These are phyloP conservation scores for Penicillium sp. DNA, from an alignment of 2,329 filamentous ascomycete genomes.

Conservation along the genomic window DNA sequence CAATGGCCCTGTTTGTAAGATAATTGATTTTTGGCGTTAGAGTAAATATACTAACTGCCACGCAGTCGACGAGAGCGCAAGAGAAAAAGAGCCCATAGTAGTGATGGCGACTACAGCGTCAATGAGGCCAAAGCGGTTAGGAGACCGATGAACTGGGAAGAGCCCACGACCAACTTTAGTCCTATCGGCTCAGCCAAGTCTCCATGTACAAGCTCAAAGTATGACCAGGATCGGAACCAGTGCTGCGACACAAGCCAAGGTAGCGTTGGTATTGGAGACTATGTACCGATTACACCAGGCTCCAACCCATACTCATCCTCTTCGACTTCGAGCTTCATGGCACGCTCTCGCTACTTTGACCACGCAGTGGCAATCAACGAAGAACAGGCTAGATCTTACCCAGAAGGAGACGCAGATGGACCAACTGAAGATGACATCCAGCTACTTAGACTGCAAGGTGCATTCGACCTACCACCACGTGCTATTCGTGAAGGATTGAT, in stretches of 20 bases:
- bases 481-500: slow-evolving; percentile 28
- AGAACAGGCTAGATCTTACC: slow-evolving; percentile 25
- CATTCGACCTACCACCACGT: slow-evolving; percentile 27
- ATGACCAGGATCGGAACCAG: neutral
- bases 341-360: slow-evolving; percentile 28
- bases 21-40: neutral
- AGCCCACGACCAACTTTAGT: neutral
- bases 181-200: neutral
- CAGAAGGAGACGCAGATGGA: slow-evolving; percentile 19
- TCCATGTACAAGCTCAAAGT: neutral
- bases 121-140: neutral
- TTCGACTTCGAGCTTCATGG: slow-evolving; percentile 25
- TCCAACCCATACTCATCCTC: slow-evolving; percentile 17
- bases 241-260: neutral
- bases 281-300: neutral
- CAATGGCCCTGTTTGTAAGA: slow-evolving; percentile 28
- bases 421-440: slow-evolving; percentile 27
- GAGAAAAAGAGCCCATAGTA: slow-evolving; percentile 4
- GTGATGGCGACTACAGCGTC: neutral
- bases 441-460: slow-evolving; percentile 23
- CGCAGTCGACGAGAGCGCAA: slow-evolving; percentile 11
- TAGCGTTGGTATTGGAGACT: neutral
- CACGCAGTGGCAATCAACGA: slow-evolving; percentile 26
- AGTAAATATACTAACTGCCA: neutral
- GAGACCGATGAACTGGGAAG: neutral